A percentile compares a stretch with the other conserved stretches of the same genome.
These are phyloP conservation scores for Amanita rimosa DNA, from an alignment of 768 basidiomycete genomes.

Conservation along the genomic window DNA sequence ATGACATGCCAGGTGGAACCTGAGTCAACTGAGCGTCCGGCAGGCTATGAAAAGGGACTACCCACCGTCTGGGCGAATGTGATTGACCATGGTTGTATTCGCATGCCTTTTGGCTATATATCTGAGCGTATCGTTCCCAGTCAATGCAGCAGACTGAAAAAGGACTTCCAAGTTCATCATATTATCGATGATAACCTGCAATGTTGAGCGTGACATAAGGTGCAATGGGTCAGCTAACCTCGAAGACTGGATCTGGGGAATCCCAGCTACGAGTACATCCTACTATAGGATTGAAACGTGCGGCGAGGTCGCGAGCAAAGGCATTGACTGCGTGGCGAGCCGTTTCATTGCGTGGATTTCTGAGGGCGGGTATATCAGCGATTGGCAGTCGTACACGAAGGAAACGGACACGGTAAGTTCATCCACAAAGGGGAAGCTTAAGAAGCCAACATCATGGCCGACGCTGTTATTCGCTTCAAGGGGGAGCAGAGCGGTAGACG, in stretches of 20 bases:
- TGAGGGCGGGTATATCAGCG: constrained; percentile 13
- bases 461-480: constrained; percentile 34
- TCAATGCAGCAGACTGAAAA: constrained; percentile 46
- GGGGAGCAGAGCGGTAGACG: constrained; percentile 39
- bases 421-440: constrained; percentile 57
- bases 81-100: constrained; percentile 54
- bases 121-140: constrained; percentile 44
- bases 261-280: constrained; percentile 70
- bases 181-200: constrained; percentile 64
- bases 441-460: constrained; percentile 62
- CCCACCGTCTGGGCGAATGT: constrained; percentile 53
- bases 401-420: constrained; percentile 45
- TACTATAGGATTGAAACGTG: constrained; percentile 44
- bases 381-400: background rate
- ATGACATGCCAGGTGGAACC: constrained; percentile 52
- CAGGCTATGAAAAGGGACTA: background rate
- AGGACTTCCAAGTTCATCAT: constrained; percentile 72
- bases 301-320: constrained; percentile 48
- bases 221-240: constrained; percentile 20
- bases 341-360: constrained; percentile 45
- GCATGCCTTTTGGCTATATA: constrained; percentile 56
- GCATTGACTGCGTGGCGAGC: constrained; percentile 42
- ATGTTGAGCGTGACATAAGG: background rate
- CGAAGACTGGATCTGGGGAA: constrained; percentile 44
- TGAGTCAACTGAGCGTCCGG: constrained; percentile 9